Percentiles rank a stretch among this genome's conserved stretches.
phyloP scores from a whole-genome alignment of 257 asterid genomes.

The Jacaranda mimosifolia region DNA sequence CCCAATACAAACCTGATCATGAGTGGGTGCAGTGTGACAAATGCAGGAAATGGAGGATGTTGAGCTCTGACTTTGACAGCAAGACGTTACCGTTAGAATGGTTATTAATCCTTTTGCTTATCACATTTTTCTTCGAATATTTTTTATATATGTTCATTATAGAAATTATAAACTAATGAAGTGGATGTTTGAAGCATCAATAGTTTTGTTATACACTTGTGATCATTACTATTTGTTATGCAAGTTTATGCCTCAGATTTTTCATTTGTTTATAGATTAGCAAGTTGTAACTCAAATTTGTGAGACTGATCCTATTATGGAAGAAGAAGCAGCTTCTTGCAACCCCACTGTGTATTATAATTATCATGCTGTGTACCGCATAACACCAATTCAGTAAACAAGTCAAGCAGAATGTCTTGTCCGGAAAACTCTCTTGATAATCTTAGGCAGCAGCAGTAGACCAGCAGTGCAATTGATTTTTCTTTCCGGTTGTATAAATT shows the following conservation, averaged over 20 bases:
- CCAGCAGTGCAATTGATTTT: background rate
- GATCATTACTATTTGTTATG: background rate
- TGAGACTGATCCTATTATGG: conserved; percentile 9
- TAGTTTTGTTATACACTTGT: background rate
- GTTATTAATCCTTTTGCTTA: conserved; percentile 41
- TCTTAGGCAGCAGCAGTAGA: background rate
- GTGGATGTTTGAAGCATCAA: background rate
- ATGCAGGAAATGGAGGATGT: conserved; percentile 86
- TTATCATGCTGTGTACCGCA: background rate
- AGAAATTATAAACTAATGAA: background rate
- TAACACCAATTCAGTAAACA: background rate
- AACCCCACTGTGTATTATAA: background rate
- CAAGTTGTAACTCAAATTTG: background rate
- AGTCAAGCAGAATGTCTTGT: background rate
- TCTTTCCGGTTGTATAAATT: background rate
- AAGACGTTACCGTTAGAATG: conserved; percentile 71
- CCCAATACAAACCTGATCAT: conserved; percentile 64
- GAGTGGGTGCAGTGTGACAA: conserved; percentile 93
- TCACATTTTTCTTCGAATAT: conserved; percentile 12
- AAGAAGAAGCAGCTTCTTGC: background rate
- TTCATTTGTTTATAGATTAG: conserved; percentile 3
- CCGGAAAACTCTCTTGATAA: conserved; percentile 5
- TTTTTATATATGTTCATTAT: conserved; percentile 11
- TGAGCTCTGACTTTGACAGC: conserved; percentile 60
- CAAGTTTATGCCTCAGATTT: background rate